Base-by-base conservation (phyloP, 768 basidiomycete species). In the Leucocoprinus birnbaumii region DNA sequence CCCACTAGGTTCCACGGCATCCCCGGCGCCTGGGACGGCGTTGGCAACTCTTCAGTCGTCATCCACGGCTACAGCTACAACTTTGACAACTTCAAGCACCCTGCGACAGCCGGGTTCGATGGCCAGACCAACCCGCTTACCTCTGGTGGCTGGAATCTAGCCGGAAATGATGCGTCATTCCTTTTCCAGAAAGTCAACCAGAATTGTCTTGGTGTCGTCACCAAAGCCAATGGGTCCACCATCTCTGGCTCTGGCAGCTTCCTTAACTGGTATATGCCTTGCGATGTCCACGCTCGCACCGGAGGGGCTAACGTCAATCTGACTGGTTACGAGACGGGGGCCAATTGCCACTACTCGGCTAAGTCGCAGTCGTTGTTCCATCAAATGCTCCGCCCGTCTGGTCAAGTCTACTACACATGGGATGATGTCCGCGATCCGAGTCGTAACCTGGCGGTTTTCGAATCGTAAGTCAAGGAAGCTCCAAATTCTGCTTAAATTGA, bases 221-320 rank as follows among this genome's bases (percentile, higher is more conserved):
- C 82, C 3, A 83, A 85, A 59, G 81, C 90, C 5, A 61, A 76
- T 25, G 84, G 80, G 43, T 89, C 89, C 6, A 80, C 79, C 53
- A 96, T 98, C 63, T 76, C 83, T 3, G 81, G 83, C 31, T 79
- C 66, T 6, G 83, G 84, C 27, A 71, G 74, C 48, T 65, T 74
- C 45, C 69, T 94, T 63, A 89, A 91, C 58, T 98, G 95, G 95
- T 98, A 98, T 68, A 97, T 98, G 72, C 97, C 97, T 1, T 99
- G 97, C 78, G 98, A 99, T 65, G 72, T 96, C 43, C 88, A 78
- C 73, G 80, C 84, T 61, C 94, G 95, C 71, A 77, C 76, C 59
- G 84, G 86, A 4, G 83, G 67, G 10, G 71, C 73, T 2, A 73
- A 77, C 1, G 75, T 77, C 58, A 95, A 98, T 67, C 58, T 79